Conservation (phyloP, 2,329 filamentous ascomycete species). For the Eurotiales sp. region DNA sequence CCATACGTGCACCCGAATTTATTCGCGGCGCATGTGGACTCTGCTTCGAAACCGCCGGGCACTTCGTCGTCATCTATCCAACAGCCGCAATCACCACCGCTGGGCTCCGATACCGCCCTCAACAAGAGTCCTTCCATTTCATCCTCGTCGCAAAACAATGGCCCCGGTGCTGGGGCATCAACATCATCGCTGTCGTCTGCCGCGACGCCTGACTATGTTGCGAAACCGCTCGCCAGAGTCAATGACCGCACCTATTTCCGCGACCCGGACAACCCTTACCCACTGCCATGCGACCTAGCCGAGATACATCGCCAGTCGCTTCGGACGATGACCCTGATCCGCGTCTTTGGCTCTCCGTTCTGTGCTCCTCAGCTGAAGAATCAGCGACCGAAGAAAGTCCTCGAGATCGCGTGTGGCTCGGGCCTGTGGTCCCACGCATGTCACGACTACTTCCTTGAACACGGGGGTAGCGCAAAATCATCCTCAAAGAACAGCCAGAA, state of each 20-base stretch:
- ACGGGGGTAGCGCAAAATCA: conserved; percentile 49
- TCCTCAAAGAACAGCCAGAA: background rate
- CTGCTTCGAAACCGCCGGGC: background rate
- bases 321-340: conserved; percentile 74
- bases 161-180: conserved; percentile 23
- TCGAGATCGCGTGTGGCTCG: conserved; percentile 84
- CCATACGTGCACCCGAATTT: conserved; percentile 5
- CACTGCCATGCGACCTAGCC: conserved; percentile 80
- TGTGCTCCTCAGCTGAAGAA: conserved; percentile 65
- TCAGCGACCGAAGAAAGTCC: conserved; percentile 68
- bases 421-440: conserved; percentile 88
- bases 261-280: conserved; percentile 69
- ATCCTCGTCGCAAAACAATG: background rate
- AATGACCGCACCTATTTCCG: conserved; percentile 81
- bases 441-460: conserved; percentile 67
- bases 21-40: conserved; percentile 1
- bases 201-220: conserved; percentile 36
- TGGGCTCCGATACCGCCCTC: background rate
- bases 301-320: conserved; percentile 86
- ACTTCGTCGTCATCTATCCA: conserved; percentile 1
- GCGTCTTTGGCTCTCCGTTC: conserved; percentile 75
- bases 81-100: background rate
- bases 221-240: conserved; percentile 62
- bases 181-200: conserved; percentile 35
- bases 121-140: conserved; percentile 4